Base-by-base conservation (phyloP, 2,329 filamentous ascomycete genomes). In the Apiospora malaysiana region DNA sequence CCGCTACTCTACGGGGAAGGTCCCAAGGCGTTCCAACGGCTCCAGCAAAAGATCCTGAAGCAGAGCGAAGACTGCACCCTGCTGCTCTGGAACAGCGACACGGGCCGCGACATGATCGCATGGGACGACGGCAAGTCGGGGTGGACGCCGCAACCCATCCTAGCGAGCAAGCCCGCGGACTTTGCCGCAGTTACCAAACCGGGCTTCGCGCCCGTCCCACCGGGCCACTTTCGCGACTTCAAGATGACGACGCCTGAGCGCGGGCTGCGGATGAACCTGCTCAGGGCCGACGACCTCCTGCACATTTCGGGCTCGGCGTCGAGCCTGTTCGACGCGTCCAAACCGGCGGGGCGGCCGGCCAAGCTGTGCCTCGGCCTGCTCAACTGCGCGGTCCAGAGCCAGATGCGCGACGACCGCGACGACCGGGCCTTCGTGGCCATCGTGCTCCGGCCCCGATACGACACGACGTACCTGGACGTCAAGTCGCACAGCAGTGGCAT, bases 1-100 rank as follows among this genome's bases (percentile, higher is more conserved):
- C 75, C 79, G 4, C 65, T 80, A 37, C 72, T 80, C 5, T 80
- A 80, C 40, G 79, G 79, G 4, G 79, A 81, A 68, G 78, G 79
- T 12, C 59, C 49, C 5, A 72, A 73, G 46, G 77, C 78, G 1
- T 80, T 80, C 66, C 66, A 73, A 37, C 70, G 78, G 14, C 75
- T 80, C 2, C 77, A 79, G 69, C 70, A 78, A 12, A 76, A 77
- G 21, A 66, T 66, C 3, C 25, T 66, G 9, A 66, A 43, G 18
- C 21, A 66, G 63, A 43, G 37, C 9, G 63, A 66, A 3, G 63
- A 66, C 42, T 43, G 23, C 63, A 66, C 63, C 2, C 23, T 66
- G 10, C 37, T 66, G 9, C 37, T 43, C 37, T 66, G 37, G 63
- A 51, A 25, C 23, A 51, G 47, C 10, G 47, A 51, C 23, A n/a